phyloP scores from a whole-genome alignment of 2,329 filamentous ascomycete genomes.

The Gremmenia infestans region DNA sequence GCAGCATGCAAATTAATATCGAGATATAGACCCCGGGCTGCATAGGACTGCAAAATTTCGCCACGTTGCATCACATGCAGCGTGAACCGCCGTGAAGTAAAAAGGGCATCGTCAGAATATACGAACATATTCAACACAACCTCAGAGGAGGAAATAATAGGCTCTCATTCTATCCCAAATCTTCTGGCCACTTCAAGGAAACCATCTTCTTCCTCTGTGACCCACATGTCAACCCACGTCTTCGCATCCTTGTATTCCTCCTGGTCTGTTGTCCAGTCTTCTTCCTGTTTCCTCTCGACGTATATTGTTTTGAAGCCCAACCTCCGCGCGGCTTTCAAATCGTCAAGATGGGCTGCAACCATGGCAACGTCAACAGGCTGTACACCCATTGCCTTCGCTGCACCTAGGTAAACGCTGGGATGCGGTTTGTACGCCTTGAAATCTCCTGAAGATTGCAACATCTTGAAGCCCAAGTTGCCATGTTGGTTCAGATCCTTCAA shows the following conservation, averaged over 20 bases:
- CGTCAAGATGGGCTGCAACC: constrained; percentile 70
- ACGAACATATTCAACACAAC: neutral
- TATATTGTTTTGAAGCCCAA: constrained; percentile 68
- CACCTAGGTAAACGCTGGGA: constrained; percentile 63
- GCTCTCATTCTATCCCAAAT: constrained; percentile 35
- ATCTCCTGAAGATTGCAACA: constrained; percentile 61
- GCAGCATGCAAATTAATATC: constrained; percentile 1
- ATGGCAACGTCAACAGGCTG: constrained; percentile 57
- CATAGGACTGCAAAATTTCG: neutral
- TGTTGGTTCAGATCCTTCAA: constrained; percentile 58
- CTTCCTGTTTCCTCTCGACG: constrained; percentile 64
- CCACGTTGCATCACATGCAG: constrained; percentile 10
- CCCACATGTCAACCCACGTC: constrained; percentile 62
- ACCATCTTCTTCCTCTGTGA: constrained; percentile 44
- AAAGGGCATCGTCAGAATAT: neutral
- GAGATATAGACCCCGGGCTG: neutral
- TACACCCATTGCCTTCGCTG: constrained; percentile 50
- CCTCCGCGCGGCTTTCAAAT: constrained; percentile 60
- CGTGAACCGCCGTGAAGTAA: neutral
- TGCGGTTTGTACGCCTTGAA: constrained; percentile 74
- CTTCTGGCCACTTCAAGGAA: constrained; percentile 47
- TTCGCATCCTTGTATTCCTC: constrained; percentile 48
- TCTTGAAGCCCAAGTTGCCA: constrained; percentile 56
- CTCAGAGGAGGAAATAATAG: constrained; percentile 1
- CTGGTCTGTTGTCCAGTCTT: constrained; percentile 50